phyloP scores from a whole-genome alignment of 768 basidiomycete genomes.

The Neoboletus brunneissimus region DNA sequence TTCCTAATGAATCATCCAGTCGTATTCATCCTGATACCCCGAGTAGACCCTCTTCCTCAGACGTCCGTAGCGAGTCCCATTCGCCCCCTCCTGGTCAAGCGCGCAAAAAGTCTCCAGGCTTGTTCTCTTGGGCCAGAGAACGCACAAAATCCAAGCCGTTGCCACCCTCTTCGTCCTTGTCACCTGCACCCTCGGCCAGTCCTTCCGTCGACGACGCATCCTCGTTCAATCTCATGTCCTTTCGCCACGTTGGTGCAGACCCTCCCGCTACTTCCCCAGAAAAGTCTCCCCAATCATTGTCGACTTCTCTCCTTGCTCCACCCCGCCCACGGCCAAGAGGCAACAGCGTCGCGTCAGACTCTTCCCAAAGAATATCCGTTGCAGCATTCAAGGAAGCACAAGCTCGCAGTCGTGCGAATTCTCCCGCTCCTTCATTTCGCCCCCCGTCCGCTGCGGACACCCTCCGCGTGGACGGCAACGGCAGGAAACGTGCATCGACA shows the following conservation, averaged over 20 bases:
- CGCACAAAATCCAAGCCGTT: slow-evolving; percentile 36
- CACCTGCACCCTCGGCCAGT: slow-evolving; percentile 27
- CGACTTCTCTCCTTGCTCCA: slow-evolving; percentile 33
- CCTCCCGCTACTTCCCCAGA: slow-evolving; percentile 32
- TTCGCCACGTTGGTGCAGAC: slow-evolving; percentile 60
- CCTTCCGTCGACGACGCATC: slow-evolving; percentile 18
- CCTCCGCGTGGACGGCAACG: slow-evolving; percentile 25
- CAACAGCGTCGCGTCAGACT: slow-evolving; percentile 57
- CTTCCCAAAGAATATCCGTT: slow-evolving; percentile 73
- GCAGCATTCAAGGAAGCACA: slow-evolving; percentile 81
- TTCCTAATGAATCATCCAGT: slow-evolving; percentile 43
- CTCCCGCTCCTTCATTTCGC: slow-evolving; percentile 52
- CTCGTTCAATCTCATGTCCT: slow-evolving; percentile 73
- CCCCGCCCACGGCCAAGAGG: slow-evolving; percentile 51
- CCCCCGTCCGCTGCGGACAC: slow-evolving; percentile 37
- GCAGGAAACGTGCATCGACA: slow-evolving; percentile 30
- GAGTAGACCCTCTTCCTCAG: slow-evolving; percentile 12
- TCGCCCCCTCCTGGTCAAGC: slow-evolving; percentile 17
- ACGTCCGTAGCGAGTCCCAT: slow-evolving; percentile 9
- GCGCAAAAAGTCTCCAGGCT: slow-evolving; percentile 35
- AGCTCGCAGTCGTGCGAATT: slow-evolving; percentile 58
- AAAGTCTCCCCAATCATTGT: slow-evolving; percentile 26
- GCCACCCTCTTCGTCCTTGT: slow-evolving; percentile 34
- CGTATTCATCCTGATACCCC: slow-evolving; percentile 20
- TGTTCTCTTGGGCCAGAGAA: slow-evolving; percentile 36